phyloP scores from a whole-genome alignment of 257 asterid genomes.

The Penstemon eatonii region DNA sequence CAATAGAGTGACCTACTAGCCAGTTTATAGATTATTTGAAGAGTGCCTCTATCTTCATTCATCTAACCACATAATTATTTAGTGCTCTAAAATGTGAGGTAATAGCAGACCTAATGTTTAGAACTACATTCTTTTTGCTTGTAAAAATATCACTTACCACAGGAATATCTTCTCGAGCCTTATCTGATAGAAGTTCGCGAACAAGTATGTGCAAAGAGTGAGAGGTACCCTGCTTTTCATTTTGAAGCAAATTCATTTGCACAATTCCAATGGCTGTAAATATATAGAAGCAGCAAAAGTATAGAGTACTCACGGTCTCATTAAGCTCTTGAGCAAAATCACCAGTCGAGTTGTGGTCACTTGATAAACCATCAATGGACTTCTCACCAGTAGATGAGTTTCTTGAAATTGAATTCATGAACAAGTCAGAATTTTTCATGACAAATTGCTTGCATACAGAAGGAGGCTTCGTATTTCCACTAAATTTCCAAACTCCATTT shows the following conservation, averaged over 20 bases:
- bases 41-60: not conserved
- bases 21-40: not conserved
- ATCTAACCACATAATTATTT: constrained; percentile 8
- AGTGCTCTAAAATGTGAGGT: not conserved
- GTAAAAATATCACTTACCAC: constrained; percentile 47
- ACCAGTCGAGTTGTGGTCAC: constrained; percentile 33
- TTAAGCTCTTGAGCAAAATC: constrained; percentile 38
- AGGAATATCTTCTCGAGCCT: constrained; percentile 76
- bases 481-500: constrained; percentile 56
- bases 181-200: constrained; percentile 60
- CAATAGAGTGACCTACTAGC: not conserved
- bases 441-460: constrained; percentile 53
- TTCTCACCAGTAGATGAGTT: constrained; percentile 48
- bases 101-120: not conserved
- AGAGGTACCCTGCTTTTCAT: constrained; percentile 50
- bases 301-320: constrained; percentile 46
- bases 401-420: constrained; percentile 55
- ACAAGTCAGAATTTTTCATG: constrained; percentile 55
- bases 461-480: constrained; percentile 59
- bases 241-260: constrained; percentile 12
- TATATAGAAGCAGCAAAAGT: constrained; percentile 7
- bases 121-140: not conserved
- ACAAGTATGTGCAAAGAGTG: constrained; percentile 52
- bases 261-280: not conserved
- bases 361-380: constrained; percentile 42